Evolutionary conservation across 2,329 filamentous ascomycete genomes (phyloP).

Genomic region (Emmonsia crescens): DNA sequence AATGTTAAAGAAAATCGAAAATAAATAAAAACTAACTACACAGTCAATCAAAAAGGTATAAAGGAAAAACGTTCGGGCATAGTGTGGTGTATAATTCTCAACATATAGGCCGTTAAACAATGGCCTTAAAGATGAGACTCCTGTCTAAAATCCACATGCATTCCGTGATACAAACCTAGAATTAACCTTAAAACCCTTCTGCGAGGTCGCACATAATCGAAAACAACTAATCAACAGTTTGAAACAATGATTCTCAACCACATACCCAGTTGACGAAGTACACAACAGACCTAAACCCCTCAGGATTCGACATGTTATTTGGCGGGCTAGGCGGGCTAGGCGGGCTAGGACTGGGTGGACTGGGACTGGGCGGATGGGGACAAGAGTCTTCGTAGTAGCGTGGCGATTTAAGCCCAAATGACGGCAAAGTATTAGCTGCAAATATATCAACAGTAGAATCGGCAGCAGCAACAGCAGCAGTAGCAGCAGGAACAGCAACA

Average conservation of each 20-base stretch:
- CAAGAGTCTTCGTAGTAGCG: too few species aligned
- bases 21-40: neutral
- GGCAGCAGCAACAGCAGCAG: neutral
- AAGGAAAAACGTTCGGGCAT: neutral
- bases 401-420: neutral
- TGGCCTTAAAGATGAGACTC: neutral
- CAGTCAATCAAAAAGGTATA: neutral
- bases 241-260: neutral
- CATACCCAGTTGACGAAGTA: slow-evolving; percentile 38
- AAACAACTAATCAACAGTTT: neutral
- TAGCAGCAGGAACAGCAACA: neutral
- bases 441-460: neutral
- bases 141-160: neutral
- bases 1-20: neutral
- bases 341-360: neutral
- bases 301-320: slow-evolving; percentile 3
- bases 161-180: neutral
- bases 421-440: neutral
- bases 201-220: neutral
- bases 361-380: neutral
- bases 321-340: neutral
- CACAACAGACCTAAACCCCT: slow-evolving; percentile 23
- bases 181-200: neutral
- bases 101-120: neutral
- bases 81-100: neutral